Base-by-base conservation (phyloP, 2,329 filamentous ascomycete species). In the Sclerotinia spermophila region DNA sequence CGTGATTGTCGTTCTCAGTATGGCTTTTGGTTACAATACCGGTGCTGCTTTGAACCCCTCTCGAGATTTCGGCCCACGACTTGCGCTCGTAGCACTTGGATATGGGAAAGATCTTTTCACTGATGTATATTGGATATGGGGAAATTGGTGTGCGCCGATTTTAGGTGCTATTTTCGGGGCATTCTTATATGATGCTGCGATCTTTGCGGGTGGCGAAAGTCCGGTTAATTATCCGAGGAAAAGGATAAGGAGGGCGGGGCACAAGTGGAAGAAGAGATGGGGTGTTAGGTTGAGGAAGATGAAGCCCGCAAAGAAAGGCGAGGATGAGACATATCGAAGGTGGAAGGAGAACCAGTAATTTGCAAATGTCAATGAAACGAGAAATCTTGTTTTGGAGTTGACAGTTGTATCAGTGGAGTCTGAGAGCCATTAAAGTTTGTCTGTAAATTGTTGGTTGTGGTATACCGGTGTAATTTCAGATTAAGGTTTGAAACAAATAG, bases 151-250 rank as follows among this genome's bases (percentile, higher is more conserved):
- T 71, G 82, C 78, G 17, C 80, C 81, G 0, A 70, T 81, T 30
- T 72, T 72, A 59, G 84, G 81, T 17, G 80, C 79, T 38, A 79
- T 83, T 38, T 77, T 82, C 55, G 83, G 83, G 0, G 83, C 78
- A 13, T 83, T 85, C 72, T 76, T 85, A 71, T 86, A 86, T 76
- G 85, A 86, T 75, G 80, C 82, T 72, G 82, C 81, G 73, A 85
- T 83, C 73, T 86, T 86, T 74, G 83, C 82, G 0, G 82, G 83
- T 7, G 84, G 83, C 0, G 84, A 86, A 74, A 82, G 81, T 58
- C 84, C 84, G 21, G 83, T 85, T 70, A 86, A 84, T 77, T 83
- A 86, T 77, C 82, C 82, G 3, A 81, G 83, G 38, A 79, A 79
- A 72, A 78, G 81, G 61, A 82, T 81, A 11, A 77, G 80, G 74